Conservation (phyloP, 1,284 basidiomycete genomes). For the Heterobasidion annosum region DNA sequence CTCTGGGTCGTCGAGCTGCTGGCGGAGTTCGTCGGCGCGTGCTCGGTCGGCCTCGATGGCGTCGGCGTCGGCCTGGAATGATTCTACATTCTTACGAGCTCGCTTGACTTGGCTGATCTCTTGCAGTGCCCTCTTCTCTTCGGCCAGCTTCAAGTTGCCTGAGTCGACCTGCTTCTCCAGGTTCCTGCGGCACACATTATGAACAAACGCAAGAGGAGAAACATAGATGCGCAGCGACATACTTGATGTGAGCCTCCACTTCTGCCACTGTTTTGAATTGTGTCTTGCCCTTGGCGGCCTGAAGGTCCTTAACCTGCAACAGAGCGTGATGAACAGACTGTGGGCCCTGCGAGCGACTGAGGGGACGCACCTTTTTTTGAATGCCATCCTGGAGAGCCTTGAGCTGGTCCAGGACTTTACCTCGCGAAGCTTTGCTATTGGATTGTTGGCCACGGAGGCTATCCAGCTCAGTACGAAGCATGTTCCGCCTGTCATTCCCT, state of each 20-base stretch:
- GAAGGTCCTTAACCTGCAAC: slow-evolving; percentile 78
- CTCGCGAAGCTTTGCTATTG: slow-evolving; percentile 66
- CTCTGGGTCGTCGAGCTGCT: slow-evolving; percentile 88
- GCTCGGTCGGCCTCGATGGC: slow-evolving; percentile 77
- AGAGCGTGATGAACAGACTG: background rate
- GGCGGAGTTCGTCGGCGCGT: slow-evolving; percentile 73
- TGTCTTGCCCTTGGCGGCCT: slow-evolving; percentile 74
- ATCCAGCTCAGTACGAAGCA: slow-evolving; percentile 81
- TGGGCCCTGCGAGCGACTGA: background rate
- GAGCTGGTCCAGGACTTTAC: slow-evolving; percentile 78
- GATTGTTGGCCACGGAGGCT: slow-evolving; percentile 75
- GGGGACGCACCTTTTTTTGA: slow-evolving; percentile 67
- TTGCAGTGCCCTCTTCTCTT: slow-evolving; percentile 90
- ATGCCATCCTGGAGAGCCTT: slow-evolving; percentile 76
- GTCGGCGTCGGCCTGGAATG: slow-evolving; percentile 72
- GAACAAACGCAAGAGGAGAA: background rate
- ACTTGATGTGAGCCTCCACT: slow-evolving; percentile 84
- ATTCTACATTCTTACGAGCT: slow-evolving; percentile 64
- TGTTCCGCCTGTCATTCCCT: slow-evolving; percentile 65
- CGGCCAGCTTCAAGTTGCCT: slow-evolving; percentile 87
- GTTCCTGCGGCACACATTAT: slow-evolving; percentile 38
- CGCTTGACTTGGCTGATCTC: slow-evolving; percentile 78
- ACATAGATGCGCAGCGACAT: slow-evolving; percentile 20
- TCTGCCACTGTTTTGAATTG: slow-evolving; percentile 86
- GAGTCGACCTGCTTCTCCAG: slow-evolving; percentile 89